A percentile compares a stretch with the other conserved stretches of the same genome.
These are phyloP conservation scores for Xylaria cubensis DNA, from an alignment of 495 filamentous ascomycete species.

Conservation along the genomic window DNA sequence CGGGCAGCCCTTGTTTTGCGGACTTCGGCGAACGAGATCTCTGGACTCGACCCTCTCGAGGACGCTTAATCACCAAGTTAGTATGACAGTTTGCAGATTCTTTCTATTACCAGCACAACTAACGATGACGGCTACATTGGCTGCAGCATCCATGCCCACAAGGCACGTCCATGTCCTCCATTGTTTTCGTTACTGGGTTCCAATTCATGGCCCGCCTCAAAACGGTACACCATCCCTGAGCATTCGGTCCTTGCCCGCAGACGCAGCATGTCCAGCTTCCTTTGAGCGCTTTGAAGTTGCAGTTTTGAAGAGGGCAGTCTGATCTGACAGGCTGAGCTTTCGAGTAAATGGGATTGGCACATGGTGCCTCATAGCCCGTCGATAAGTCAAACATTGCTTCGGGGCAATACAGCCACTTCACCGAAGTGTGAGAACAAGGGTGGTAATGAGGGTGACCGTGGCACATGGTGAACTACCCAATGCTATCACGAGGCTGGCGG, in stretches of 20 bases:
- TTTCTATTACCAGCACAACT: conserved; percentile 2
- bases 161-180: conserved; percentile 44
- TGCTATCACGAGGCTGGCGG: not conserved
- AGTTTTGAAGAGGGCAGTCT: conserved; percentile 49
- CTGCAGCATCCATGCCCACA: conserved; percentile 54
- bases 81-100: conserved; percentile 11
- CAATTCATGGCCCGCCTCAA: conserved; percentile 39
- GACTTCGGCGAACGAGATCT: conserved; percentile 39
- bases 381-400: conserved; percentile 48
- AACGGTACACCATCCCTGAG: conserved; percentile 49
- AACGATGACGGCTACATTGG: conserved; percentile 41
- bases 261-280: conserved; percentile 53
- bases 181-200: conserved; percentile 43
- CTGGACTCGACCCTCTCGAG: conserved; percentile 36
- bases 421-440: conserved; percentile 50
- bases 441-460: conserved; percentile 53
- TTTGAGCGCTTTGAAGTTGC: conserved; percentile 47
- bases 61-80: conserved; percentile 17
- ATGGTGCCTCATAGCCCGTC: conserved; percentile 51
- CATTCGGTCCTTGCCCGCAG: conserved; percentile 48
- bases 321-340: conserved; percentile 45
- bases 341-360: conserved; percentile 48
- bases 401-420: conserved; percentile 53
- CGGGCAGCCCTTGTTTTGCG: conserved; percentile 39
- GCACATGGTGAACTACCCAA: conserved; percentile 42